Evolutionary conservation across 495 filamentous ascomycete species (phyloP), one percentile per base, ranked within the genome.

Genomic region (Podospora tetraspora): DNA sequence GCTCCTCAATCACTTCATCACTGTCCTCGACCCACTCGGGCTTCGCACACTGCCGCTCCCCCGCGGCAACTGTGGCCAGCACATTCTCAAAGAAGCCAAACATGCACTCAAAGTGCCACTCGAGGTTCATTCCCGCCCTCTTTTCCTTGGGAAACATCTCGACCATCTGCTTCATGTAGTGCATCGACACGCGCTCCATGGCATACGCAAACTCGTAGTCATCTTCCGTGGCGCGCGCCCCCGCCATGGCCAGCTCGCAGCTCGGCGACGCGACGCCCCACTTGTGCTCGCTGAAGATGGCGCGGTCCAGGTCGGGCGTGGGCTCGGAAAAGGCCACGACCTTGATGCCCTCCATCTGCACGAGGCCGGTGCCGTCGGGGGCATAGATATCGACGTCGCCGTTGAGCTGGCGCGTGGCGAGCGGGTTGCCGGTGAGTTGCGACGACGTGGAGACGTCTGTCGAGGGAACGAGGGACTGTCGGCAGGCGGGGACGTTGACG

Each of bases 11-110:
- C 21, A 75, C 69, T 3, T 73, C 73, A 12, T 65, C 59, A 0
- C 74, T 80, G 63, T 84, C 81, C 22, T 74, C 37, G 12, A 71
- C 37, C 78, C 79, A 84, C 64, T 79, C 75, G 0, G 67, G 29
- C 59, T 68, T 70, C 12, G 65, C 25, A 25, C 21, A 62, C 7
- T 66, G 64, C 34, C 74, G 67, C 29, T 62, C 13, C 60, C 10
- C 70, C 67, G 37, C 74, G 22, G 24, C 57, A 22, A 23, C 57
- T 0, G 22, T 59, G 3, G 24, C 22, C 22, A 59, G 21, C 22
- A 23, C 57, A 25, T 22, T 22, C 57, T 23, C 57, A 22, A 22
- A 59, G 57, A 25, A 22, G 8, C 10, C 22, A 25, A 23, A 59
- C 57, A 23, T 59, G 57, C 57, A 52, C 37, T n/a, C 22, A 25